Percentiles rank a stretch among this genome's conserved stretches.
phyloP scores from a whole-genome alignment of 2,329 filamentous ascomycete species.

The Helotiales sp. region DNA sequence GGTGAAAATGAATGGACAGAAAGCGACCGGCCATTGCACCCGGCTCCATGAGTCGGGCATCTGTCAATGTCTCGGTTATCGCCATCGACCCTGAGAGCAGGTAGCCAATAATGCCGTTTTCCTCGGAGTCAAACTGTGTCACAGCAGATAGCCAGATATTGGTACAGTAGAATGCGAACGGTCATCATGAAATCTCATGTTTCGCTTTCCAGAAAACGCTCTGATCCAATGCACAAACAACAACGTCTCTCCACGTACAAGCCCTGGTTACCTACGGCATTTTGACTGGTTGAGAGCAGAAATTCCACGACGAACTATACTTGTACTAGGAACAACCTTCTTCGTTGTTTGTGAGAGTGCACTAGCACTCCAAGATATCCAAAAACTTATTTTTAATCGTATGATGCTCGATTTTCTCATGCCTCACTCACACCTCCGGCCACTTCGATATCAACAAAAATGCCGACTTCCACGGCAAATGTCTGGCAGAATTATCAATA shows the following conservation, averaged over 20 bases:
- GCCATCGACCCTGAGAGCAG: background rate
- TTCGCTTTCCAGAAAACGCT: background rate
- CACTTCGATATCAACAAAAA: background rate
- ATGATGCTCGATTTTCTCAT: background rate
- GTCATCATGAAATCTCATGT: no score
- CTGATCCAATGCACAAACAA: background rate
- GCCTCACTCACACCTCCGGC: background rate
- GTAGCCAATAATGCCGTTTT: background rate
- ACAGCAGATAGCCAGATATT: no score
- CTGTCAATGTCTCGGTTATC: constrained; percentile 5
- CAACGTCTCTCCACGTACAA: background rate
- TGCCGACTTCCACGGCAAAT: constrained; percentile 4
- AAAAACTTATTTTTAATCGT: background rate
- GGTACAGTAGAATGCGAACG: no score
- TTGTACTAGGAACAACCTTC: background rate
- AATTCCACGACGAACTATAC: background rate
- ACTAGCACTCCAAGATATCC: background rate
- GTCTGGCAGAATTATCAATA: background rate
- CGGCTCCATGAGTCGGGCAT: background rate
- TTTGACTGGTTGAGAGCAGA: background rate
- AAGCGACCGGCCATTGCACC: background rate
- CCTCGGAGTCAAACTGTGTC: no score
- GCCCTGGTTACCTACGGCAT: background rate
- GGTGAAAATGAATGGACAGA: background rate
- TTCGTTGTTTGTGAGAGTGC: background rate